phyloP scores from a whole-genome alignment of 805 yeast genomes.

The Cyberlindnera amylophila region DNA sequence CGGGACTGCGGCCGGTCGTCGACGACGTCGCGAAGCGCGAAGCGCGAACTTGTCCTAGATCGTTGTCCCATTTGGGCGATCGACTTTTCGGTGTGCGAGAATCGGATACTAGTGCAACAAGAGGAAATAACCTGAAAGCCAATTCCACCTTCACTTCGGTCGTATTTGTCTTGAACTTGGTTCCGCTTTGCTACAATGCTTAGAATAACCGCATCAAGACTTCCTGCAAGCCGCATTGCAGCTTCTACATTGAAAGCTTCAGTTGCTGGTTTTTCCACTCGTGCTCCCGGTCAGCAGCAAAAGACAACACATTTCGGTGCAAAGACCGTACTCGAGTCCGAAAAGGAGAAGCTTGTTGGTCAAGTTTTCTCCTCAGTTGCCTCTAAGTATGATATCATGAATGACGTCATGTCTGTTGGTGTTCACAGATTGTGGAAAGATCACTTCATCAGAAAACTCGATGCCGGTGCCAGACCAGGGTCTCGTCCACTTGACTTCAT shows the following conservation, averaged over 20 bases:
- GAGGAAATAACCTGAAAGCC: too few relatives aligned
- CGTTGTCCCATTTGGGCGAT: too few relatives aligned
- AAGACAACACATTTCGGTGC: conserved; percentile 92
- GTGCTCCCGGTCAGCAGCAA: conserved; percentile 5
- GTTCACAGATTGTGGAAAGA: conserved; percentile 93
- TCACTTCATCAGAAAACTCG: conserved; percentile 81
- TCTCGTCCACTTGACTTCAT: conserved; percentile 78
- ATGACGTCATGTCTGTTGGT: conserved; percentile 96
- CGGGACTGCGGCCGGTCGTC: too few relatives aligned
- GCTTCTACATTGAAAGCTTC: background rate
- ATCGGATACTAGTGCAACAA: too few relatives aligned
- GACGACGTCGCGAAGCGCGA: too few relatives aligned
- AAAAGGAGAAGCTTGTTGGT: conserved; percentile 79
- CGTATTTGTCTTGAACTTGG: too few relatives aligned
- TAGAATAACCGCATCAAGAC: background rate
- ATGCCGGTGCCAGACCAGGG: conserved; percentile 92
- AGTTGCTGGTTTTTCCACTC: conserved; percentile 7
- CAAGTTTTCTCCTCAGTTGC: conserved; percentile 95
- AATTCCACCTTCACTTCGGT: too few relatives aligned
- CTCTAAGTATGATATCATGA: conserved; percentile 90
- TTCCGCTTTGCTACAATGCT: background rate
- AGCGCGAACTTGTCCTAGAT: too few relatives aligned
- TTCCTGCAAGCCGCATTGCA: too few relatives aligned
- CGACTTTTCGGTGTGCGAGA: too few relatives aligned
- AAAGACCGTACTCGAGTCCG: conserved; percentile 70